Percentiles rank a stretch among this genome's conserved stretches.
These are phyloP conservation scores for Xylaria nigripes DNA, from an alignment of 495 filamentous ascomycete species.

Conservation along the genomic window DNA sequence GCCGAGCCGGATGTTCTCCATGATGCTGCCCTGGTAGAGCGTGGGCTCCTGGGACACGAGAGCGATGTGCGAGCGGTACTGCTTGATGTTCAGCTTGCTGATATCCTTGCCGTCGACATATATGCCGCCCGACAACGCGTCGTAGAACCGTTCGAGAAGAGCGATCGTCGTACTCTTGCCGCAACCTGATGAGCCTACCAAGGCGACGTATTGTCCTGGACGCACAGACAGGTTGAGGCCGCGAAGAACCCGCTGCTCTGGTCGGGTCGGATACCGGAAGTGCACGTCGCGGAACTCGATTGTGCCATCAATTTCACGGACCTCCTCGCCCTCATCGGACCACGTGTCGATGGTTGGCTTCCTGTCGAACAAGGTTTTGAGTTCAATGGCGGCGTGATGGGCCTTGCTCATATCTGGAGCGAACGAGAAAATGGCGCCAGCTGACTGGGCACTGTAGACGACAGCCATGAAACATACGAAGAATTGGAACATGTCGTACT, in stretches of 20 bases:
- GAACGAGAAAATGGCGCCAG: conserved; percentile 82
- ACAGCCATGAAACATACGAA: conserved; percentile 73
- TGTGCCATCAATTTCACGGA: conserved; percentile 54
- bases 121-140: conserved; percentile 63
- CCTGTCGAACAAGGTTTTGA: conserved; percentile 73
- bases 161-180: conserved; percentile 79
- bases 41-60: conserved; percentile 85
- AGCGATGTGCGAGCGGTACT: conserved; percentile 66
- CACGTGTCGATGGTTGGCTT: conserved; percentile 73
- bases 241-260: conserved; percentile 69
- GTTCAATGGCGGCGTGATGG: conserved; percentile 64
- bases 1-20: conserved; percentile 74
- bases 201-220: conserved; percentile 71
- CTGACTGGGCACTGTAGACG: conserved; percentile 76
- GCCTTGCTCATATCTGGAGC: conserved; percentile 85
- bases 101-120: conserved; percentile 71
- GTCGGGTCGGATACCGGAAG: conserved; percentile 73
- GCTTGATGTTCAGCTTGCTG: conserved; percentile 62
- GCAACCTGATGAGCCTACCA: conserved; percentile 76
- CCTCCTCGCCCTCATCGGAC: conserved; percentile 59
- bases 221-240: conserved; percentile 64
- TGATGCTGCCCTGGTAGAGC: conserved; percentile 75
- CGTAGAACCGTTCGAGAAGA: conserved; percentile 78
- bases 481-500: conserved; percentile 66
- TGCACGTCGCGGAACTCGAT: conserved; percentile 73